These are phyloP conservation scores for Guillardia theta DNA, from an alignment of 78 protist genomes.

Conservation along the genomic window DNA sequence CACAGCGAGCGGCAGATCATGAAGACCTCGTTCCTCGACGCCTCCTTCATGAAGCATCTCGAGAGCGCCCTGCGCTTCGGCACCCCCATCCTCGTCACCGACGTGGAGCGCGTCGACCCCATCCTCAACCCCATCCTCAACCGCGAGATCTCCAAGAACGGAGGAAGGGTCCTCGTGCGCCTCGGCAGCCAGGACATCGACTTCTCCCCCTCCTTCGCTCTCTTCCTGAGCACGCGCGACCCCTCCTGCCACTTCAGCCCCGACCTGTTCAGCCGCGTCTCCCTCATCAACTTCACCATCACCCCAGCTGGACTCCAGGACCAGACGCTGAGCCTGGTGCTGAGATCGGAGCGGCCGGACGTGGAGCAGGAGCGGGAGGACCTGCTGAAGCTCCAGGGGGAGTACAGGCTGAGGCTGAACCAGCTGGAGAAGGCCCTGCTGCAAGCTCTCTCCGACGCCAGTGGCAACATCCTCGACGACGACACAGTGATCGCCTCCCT, in stretches of 20 bases:
- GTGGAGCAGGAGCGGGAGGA: constrained; percentile 81
- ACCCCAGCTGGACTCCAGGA: constrained; percentile 64
- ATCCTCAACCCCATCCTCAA: constrained; percentile 95
- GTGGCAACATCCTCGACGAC: constrained; percentile 89
- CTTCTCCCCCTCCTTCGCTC: constrained; percentile 91
- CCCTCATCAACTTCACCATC: constrained; percentile 92
- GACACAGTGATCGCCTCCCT: constrained; percentile 79
- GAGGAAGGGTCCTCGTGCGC: constrained; percentile 85
- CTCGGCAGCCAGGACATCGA: constrained; percentile 94
- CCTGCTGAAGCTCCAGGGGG: constrained; percentile 85
- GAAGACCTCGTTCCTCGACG: constrained; percentile 60
- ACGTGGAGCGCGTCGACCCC: constrained; percentile 95
- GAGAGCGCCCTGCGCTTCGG: constrained; percentile 68
- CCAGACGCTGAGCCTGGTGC: constrained; percentile 67
- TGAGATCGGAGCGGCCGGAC: constrained; percentile 72
- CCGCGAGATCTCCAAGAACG: constrained; percentile 78
- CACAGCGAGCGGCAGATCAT: not conserved
- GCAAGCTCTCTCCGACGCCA: constrained; percentile 67
- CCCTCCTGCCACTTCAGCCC: constrained; percentile 86
- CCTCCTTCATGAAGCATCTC: constrained; percentile 58
- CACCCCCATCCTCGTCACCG: constrained; percentile 89
- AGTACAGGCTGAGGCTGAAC: constrained; percentile 77
- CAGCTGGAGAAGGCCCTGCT: constrained; percentile 87
- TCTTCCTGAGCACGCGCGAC: constrained; percentile 88
- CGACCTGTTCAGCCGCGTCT: constrained; percentile 92